Evolutionary conservation across 78 protist genomes (phyloP), one percentile per base, ranked within the genome.

Genomic region (Diacronema lutheri): DNA sequence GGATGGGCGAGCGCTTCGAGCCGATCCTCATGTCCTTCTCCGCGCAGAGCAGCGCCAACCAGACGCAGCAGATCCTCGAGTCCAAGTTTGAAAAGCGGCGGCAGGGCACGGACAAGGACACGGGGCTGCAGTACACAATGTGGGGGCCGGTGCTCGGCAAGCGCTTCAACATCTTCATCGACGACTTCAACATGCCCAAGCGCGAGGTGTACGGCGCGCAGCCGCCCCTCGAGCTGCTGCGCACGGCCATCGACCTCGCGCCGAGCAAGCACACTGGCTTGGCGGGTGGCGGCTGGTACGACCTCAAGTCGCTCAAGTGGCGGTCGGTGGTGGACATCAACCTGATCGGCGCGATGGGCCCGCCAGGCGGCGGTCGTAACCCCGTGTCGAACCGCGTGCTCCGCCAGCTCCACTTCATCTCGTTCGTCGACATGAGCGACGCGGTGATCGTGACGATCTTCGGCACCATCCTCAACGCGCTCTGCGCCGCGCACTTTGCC

Each of bases 121-220:
- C 69, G 68, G 68, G 84, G 40, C 84, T 57, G 11, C 38, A 1
- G 31, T 74, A 50, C 65, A 50, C 62, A 0, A 50, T 88, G 66
- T 81, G 66, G 62, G 93, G 92, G n/a, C 90, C 95, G 33, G 88
- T 93, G 41, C 72, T 87, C 1, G 96, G 94, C 61, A 90, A 84
- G 88, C 41, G 55, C 50, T 37, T 79, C 46, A 26, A 90, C 57
- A 0, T 87, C 46, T 93, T 95, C 65, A 86, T 95, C 86, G 97
- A 95, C 69, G 97, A 95, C 86, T 31, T 93, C 68, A 95, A 95
- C 92, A 95, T 95, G 97, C 97, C 97, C 21, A 50, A 35, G 58
- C 89, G 58, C n/a, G 96, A 92, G 76, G 77, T 58, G 78, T 94
- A 83, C 55, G 96, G 95, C 56, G 94, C 97, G 10, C 93, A 91